Evolutionary conservation across 768 basidiomycete species (phyloP).

Genomic region (Auriscalpium orientale): DNA sequence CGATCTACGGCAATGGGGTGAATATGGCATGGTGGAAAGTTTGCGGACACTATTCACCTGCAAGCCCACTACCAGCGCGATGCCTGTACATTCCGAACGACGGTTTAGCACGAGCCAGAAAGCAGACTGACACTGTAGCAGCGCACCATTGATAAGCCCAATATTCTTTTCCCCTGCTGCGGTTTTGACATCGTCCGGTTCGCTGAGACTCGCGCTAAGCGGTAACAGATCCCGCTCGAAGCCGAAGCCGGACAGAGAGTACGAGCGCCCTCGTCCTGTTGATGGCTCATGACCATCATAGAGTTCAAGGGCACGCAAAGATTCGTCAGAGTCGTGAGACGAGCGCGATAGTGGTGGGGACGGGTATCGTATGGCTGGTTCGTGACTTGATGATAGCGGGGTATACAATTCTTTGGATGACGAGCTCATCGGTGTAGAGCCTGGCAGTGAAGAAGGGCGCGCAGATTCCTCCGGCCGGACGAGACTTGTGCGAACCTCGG

Average conservation of each 20-base stretch:
- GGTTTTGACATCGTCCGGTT: slow-evolving; percentile 44
- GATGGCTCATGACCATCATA: slow-evolving; percentile 46
- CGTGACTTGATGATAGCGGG: not conserved
- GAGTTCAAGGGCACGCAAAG: slow-evolving; percentile 73
- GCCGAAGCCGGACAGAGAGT: slow-evolving; percentile 71
- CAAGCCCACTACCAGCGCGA: slow-evolving; percentile 75
- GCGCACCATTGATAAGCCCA: slow-evolving; percentile 62
- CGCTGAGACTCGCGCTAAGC: slow-evolving; percentile 67
- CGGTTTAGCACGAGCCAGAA: not conserved
- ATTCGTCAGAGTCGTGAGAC: slow-evolving; percentile 61
- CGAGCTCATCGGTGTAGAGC: slow-evolving; percentile 29
- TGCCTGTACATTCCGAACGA: slow-evolving; percentile 37
- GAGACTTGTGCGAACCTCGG: no score
- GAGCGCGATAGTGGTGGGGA: slow-evolving; percentile 25
- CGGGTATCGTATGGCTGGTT: not conserved
- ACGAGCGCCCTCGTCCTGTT: slow-evolving; percentile 31
- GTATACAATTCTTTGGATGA: slow-evolving; percentile 25
- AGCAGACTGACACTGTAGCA: slow-evolving; percentile 14
- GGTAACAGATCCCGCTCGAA: slow-evolving; percentile 75
- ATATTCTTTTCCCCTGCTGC: slow-evolving; percentile 64
- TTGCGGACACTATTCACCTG: slow-evolving; percentile 42
- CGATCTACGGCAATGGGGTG: slow-evolving; percentile 43
- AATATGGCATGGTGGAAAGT: not conserved
- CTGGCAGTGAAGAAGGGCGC: no score
- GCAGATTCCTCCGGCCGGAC: no score